Evolutionary conservation across 768 basidiomycete species (phyloP).

Genomic region (Lactarius sanguifluus): DNA sequence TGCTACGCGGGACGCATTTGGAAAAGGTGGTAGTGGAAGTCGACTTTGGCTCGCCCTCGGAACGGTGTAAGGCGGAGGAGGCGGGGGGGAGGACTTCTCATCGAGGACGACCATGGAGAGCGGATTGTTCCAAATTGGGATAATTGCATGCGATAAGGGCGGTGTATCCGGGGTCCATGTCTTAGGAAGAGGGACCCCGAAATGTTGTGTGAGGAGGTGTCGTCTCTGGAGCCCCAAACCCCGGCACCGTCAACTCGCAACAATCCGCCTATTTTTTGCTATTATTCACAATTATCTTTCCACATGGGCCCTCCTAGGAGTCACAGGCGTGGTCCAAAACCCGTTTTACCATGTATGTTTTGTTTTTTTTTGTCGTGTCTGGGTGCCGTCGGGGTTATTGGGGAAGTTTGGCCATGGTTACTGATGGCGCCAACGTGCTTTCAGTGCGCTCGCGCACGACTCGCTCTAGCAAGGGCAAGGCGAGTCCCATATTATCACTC

Average conservation of each 20-base stretch:
- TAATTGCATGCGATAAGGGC: not conserved
- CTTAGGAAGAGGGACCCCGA: conserved; percentile 20
- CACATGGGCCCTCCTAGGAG: conserved; percentile 27
- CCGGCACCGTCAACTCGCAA: conserved; percentile 23
- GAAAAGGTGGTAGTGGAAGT: conserved; percentile 19
- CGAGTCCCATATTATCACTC: conserved; percentile 36
- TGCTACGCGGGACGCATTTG: not conserved
- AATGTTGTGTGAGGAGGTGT: not conserved
- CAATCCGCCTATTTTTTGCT: conserved; percentile 12
- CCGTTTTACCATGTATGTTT: conserved; percentile 26
- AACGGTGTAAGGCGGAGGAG: conserved; percentile 19
- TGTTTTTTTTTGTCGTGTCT: not conserved
- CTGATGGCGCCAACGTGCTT: conserved; percentile 32
- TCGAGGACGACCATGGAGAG: conserved; percentile 42
- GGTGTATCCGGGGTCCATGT: conserved; percentile 6
- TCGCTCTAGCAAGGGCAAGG: conserved; percentile 57
- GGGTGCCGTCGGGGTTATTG: not conserved
- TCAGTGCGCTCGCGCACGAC: conserved; percentile 58
- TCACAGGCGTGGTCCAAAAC: conserved; percentile 27
- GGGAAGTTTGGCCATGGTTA: conserved; percentile 17
- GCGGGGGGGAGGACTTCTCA: conserved; percentile 11
- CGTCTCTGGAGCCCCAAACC: conserved; percentile 16
- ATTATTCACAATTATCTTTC: conserved; percentile 18
- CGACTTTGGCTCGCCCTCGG: not conserved
- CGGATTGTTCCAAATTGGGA: not conserved